Conservation (phyloP, 2,329 filamentous ascomycete genomes). For the Septoria linicola region DNA sequence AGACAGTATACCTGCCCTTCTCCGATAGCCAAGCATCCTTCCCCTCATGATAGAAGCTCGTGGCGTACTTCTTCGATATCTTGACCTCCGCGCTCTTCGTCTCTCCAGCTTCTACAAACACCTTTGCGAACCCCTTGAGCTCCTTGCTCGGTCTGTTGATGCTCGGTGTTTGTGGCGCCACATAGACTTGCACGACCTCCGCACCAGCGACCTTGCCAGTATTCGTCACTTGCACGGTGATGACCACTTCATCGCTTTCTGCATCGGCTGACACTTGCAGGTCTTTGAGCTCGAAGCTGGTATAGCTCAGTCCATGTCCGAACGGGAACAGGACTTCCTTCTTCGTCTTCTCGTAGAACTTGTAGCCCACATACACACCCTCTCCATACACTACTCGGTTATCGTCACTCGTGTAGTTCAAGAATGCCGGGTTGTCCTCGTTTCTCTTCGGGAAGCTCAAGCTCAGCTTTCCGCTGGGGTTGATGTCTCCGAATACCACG, state of each 20-base stretch:
- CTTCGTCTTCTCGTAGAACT: slow-evolving; percentile 65
- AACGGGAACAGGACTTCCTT: slow-evolving; percentile 69
- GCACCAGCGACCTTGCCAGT: slow-evolving; percentile 57
- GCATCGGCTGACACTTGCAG: slow-evolving; percentile 52
- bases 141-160: slow-evolving; percentile 69
- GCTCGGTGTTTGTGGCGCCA: slow-evolving; percentile 61
- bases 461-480: slow-evolving; percentile 73
- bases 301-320: slow-evolving; percentile 76
- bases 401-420: slow-evolving; percentile 73
- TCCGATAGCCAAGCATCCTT: slow-evolving; percentile 65
- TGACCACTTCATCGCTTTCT: slow-evolving; percentile 50
- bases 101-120: slow-evolving; percentile 59
- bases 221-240: slow-evolving; percentile 56
- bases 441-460: slow-evolving; percentile 62
- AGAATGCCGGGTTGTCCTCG: slow-evolving; percentile 61
- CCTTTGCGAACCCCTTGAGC: slow-evolving; percentile 67
- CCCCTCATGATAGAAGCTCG: slow-evolving; percentile 70
- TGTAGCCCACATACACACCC: slow-evolving; percentile 70
- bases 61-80: slow-evolving; percentile 62
- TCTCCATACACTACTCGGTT: slow-evolving; percentile 68
- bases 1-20: slow-evolving; percentile 62
- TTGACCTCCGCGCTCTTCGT: slow-evolving; percentile 57
- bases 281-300: slow-evolving; percentile 64
- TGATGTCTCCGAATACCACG: slow-evolving; percentile 69
- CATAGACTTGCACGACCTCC: slow-evolving; percentile 68